These are phyloP conservation scores for Kuraishia floccosa DNA, from an alignment of 805 yeast genomes.

Conservation along the genomic window DNA sequence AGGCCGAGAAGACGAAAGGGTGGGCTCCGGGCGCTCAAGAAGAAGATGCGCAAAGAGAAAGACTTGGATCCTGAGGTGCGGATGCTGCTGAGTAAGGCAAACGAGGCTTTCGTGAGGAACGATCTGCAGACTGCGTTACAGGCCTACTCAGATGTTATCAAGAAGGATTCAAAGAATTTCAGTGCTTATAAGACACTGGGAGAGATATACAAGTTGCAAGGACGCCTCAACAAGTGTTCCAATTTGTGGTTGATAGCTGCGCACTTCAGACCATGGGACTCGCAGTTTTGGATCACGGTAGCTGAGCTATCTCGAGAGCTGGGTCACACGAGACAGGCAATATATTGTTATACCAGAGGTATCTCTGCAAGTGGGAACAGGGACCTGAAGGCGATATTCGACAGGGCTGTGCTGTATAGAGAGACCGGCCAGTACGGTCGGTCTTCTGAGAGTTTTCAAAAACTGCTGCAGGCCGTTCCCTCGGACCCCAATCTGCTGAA, in stretches of 20 bases:
- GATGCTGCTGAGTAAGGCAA: conserved; percentile 55
- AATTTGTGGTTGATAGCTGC: conserved; percentile 79
- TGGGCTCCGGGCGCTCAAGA: conserved; percentile 23
- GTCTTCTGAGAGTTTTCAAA: conserved; percentile 65
- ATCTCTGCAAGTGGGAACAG: conserved; percentile 30
- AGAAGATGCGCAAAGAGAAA: conserved; percentile 26
- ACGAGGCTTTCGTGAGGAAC: conserved; percentile 64
- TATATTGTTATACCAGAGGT: conserved; percentile 66
- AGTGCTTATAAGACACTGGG: conserved; percentile 86
- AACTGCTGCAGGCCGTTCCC: conserved; percentile 44
- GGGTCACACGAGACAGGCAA: conserved; percentile 65
- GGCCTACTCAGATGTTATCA: conserved; percentile 58
- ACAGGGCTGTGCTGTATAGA: conserved; percentile 56
- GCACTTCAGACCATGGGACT: conserved; percentile 63
- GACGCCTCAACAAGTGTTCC: conserved; percentile 61
- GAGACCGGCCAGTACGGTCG: conserved; percentile 56
- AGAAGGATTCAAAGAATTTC: conserved; percentile 64
- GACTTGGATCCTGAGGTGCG: conserved; percentile 67
- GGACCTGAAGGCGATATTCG: conserved; percentile 44
- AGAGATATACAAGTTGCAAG: conserved; percentile 64
- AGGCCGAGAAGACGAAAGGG: conserved; percentile 29
- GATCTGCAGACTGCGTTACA: conserved; percentile 50
- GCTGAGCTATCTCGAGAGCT: conserved; percentile 56
- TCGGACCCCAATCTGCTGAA: conserved; percentile 46
- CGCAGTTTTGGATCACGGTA: conserved; percentile 67